Conservation (phyloP, 148 eudicot genomes). For the Oxyria digyna region DNA sequence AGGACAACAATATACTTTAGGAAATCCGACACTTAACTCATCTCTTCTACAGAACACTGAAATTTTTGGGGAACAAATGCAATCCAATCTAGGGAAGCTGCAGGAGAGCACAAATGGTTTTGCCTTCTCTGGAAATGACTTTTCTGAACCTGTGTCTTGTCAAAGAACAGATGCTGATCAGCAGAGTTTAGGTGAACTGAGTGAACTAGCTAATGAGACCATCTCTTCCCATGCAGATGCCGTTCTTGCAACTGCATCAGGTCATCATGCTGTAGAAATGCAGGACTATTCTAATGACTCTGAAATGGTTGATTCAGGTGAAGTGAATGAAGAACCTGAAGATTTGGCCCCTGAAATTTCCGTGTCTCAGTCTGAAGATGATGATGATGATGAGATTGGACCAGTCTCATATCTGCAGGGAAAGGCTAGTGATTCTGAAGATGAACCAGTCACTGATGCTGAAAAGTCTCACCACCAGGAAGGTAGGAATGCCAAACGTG, state of each 20-base stretch:
- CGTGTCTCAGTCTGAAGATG: constrained; percentile 3
- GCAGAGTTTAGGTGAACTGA: background rate
- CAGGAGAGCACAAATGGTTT: background rate
- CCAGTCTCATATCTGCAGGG: background rate
- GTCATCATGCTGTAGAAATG: constrained; percentile 13
- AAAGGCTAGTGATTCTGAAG: constrained; percentile 1
- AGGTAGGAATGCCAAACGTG: constrained; percentile 18
- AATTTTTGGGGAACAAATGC: background rate
- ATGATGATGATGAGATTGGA: constrained; percentile 1
- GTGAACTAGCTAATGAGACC: constrained; percentile 1
- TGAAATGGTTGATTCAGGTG: constrained; percentile 15
- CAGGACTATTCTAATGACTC: constrained; percentile 11
- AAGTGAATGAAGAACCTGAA: constrained; percentile 3
- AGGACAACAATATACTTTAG: background rate
- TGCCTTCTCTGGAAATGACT: constrained; percentile 7
- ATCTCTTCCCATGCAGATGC: constrained; percentile 2
- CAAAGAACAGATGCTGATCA: constrained; percentile 10
- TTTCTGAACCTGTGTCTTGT: background rate
- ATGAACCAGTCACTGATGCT: constrained; percentile 15
- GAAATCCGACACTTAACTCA: background rate
- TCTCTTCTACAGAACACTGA: constrained; percentile 3
- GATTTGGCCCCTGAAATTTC: background rate
- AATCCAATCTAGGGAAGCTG: constrained; percentile 3
- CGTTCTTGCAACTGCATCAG: background rate
- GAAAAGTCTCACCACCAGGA: constrained; percentile 17